Conservation (phyloP, 345 rosid species). For the Ailanthus altissimus region DNA sequence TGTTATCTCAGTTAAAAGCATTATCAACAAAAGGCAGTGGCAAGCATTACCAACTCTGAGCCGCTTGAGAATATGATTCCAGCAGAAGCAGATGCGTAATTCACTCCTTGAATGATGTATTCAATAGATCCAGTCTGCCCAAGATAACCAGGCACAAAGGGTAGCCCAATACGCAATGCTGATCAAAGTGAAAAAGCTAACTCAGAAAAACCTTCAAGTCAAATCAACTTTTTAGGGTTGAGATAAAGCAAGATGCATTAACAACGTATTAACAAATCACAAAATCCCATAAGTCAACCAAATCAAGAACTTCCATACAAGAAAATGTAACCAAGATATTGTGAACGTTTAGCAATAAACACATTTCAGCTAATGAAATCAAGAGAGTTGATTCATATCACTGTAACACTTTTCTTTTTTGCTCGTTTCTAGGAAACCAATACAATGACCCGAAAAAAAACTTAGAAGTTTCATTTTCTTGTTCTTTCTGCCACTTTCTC, state of each 20-base stretch:
- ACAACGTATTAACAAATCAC: not conserved
- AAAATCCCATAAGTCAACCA: not conserved
- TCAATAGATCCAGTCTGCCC: conserved; percentile 62
- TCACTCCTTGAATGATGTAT: conserved; percentile 76
- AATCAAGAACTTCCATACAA: conserved; percentile 1
- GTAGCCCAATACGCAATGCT: conserved; percentile 78
- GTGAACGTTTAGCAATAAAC: not conserved
- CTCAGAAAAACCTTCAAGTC: not conserved
- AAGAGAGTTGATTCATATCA: no score
- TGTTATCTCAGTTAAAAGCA: not conserved
- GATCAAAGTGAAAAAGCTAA: conserved; percentile 14
- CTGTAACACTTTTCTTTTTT: no score
- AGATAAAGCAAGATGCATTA: not conserved
- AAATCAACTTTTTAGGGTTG: not conserved
- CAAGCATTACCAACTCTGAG: conserved; percentile 63
- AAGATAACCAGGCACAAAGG: conserved; percentile 85
- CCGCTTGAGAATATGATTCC: conserved; percentile 87
- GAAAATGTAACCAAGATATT: not conserved
- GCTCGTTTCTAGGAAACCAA: no score
- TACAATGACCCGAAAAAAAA: not conserved
- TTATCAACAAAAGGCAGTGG: not conserved
- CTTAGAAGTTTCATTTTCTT: not conserved
- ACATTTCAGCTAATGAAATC: no score
- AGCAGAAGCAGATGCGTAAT: conserved; percentile 87
- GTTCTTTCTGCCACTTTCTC: not conserved